Percentiles rank a stretch among this genome's conserved stretches.
Conservation (phyloP, 768 basidiomycete species). For the Tubosaeta sp. region DNA sequence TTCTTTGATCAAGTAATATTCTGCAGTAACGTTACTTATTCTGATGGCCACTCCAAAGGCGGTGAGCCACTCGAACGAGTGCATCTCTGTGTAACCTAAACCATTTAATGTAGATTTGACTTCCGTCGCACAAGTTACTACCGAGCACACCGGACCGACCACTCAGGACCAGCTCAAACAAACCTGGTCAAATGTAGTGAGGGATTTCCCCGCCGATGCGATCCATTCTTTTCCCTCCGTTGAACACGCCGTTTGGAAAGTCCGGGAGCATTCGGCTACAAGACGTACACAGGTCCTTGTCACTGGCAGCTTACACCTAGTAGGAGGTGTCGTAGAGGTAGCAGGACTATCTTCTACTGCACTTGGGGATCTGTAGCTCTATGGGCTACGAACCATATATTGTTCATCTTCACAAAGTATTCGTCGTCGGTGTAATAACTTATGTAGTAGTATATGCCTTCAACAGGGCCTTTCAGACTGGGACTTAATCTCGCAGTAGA, state of each 20-base stretch:
- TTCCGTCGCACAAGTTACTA: constrained; percentile 56
- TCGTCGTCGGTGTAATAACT: constrained; percentile 5
- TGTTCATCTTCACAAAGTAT: constrained; percentile 1
- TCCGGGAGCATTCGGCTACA: constrained; percentile 41
- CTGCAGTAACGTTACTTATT: constrained; percentile 94
- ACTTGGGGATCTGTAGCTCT: constrained; percentile 37
- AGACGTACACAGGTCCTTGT: constrained; percentile 64
- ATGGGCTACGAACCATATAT: neutral
- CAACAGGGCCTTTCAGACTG: constrained; percentile 29
- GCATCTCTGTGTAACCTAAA: constrained; percentile 1
- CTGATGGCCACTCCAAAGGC: constrained; percentile 84
- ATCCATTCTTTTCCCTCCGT: constrained; percentile 84
- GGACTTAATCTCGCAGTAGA: neutral
- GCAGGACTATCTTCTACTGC: constrained; percentile 73
- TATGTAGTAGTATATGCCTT: constrained; percentile 27
- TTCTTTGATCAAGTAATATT: constrained; percentile 90
- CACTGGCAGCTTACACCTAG: constrained; percentile 87
- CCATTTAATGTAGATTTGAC: constrained; percentile 60
- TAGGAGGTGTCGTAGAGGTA: constrained; percentile 92
- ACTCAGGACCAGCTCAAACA: constrained; percentile 72
- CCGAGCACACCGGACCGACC: constrained; percentile 61
- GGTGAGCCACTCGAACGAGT: constrained; percentile 45
- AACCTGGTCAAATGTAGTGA: constrained; percentile 66
- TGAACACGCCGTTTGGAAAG: constrained; percentile 76
- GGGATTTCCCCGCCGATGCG: constrained; percentile 53